These are phyloP conservation scores for Hypoxylon sp. DNA, from an alignment of 2,329 filamentous ascomycete species.

Conservation along the genomic window DNA sequence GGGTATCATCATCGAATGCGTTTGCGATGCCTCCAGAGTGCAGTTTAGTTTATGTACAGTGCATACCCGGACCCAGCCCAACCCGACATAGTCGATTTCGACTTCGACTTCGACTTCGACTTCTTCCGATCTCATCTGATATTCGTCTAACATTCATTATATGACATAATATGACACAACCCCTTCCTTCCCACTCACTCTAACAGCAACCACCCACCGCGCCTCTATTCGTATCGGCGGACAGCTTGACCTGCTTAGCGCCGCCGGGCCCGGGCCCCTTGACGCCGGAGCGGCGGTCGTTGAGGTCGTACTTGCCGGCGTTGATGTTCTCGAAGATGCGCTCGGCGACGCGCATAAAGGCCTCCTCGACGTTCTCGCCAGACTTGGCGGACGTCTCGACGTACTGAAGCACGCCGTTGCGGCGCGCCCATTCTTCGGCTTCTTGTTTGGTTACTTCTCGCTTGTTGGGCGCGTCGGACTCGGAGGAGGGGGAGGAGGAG, in stretches of 20 bases:
- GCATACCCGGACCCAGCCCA: slow-evolving; percentile 13
- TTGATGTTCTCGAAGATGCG: slow-evolving; percentile 98
- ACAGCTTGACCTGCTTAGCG: slow-evolving; percentile 63
- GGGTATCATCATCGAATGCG: slow-evolving; percentile 54
- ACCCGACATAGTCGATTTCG: slow-evolving; percentile 7
- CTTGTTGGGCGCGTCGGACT: slow-evolving; percentile 63
- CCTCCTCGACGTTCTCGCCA: slow-evolving; percentile 92
- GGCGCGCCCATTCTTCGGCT: slow-evolving; percentile 88
- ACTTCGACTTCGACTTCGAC: neutral
- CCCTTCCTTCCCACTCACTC: slow-evolving; percentile 4
- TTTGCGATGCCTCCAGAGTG: slow-evolving; percentile 43
- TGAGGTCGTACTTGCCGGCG: slow-evolving; percentile 93
- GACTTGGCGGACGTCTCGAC: slow-evolving; percentile 98
- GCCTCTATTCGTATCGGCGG: slow-evolving; percentile 59
- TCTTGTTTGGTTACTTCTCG: slow-evolving; percentile 86
- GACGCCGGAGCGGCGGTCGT: slow-evolving; percentile 91
- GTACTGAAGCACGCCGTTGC: slow-evolving; percentile 91
- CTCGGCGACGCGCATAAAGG: slow-evolving; percentile 94
- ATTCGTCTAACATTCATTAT: slow-evolving; percentile 4
- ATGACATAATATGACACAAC: slow-evolving; percentile 5
- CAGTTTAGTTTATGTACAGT: slow-evolving; percentile 48
- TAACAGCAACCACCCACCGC: slow-evolving; percentile 66
- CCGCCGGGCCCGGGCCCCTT: slow-evolving; percentile 76
- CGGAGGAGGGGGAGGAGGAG: too few species aligned
- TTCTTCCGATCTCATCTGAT: slow-evolving; percentile 9